Conservation (phyloP, 1,284 basidiomycete genomes). For the Hemileia vastatrix region DNA sequence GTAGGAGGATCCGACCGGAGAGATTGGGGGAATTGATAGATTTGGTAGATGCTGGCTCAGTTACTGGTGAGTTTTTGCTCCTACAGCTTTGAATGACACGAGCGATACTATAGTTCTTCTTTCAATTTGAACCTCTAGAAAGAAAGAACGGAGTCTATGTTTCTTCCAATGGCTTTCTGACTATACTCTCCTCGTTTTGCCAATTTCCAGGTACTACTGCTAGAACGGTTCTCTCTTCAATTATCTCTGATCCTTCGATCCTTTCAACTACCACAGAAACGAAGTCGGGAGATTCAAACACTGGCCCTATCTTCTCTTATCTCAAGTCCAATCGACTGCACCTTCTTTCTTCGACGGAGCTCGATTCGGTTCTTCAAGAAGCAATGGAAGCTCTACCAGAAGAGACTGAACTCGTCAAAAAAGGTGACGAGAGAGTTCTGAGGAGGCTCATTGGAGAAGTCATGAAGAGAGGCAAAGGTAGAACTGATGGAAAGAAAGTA, state of each 20-base stretch:
- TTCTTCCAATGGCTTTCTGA: too few species aligned
- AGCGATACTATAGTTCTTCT: constrained; percentile 53
- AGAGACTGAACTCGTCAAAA: constrained; percentile 59
- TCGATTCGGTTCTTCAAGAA: constrained; percentile 54
- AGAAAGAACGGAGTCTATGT: too few species aligned
- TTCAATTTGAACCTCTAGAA: constrained; percentile 61
- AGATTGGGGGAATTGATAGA: constrained; percentile 70
- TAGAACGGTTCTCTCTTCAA: constrained; percentile 34
- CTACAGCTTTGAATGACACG: constrained; percentile 16
- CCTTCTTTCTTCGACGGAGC: constrained; percentile 46
- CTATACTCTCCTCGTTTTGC: constrained; percentile 50
- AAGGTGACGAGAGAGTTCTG: constrained; percentile 68
- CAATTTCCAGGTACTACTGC: constrained; percentile 33
- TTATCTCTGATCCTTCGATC: constrained; percentile 23
- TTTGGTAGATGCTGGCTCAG: constrained; percentile 56
- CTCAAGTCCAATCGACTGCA: constrained; percentile 37
- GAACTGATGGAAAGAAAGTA: constrained; percentile 55
- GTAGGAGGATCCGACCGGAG: constrained; percentile 52
- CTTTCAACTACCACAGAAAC: background rate
- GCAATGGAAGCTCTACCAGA: constrained; percentile 61
- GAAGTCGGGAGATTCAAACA: constrained; percentile 48
- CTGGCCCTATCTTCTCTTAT: background rate
- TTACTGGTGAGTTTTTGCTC: constrained; percentile 54
- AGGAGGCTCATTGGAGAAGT: constrained; percentile 80
- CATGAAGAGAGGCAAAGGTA: constrained; percentile 72